phyloP scores from a whole-genome alignment of 2,329 filamentous ascomycete genomes.

The Cadophora sp. region DNA sequence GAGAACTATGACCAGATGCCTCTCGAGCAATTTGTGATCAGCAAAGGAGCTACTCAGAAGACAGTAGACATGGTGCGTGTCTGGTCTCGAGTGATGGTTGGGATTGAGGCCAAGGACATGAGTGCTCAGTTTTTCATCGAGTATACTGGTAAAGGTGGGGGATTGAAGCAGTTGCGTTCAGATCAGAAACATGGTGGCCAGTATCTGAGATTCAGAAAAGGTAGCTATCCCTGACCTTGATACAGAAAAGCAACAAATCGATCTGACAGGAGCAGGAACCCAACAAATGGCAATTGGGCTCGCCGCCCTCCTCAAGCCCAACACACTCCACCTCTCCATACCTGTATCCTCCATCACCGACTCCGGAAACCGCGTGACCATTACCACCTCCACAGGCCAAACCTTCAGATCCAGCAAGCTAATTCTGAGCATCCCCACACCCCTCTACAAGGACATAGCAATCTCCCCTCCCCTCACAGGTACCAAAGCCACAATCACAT shows the following conservation, averaged over 20 bases:
- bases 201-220: conserved; percentile 33
- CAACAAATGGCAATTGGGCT: conserved; percentile 30
- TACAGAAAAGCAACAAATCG: no score
- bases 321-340: conserved; percentile 26
- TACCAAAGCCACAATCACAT: conserved; percentile 45
- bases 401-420: conserved; percentile 42
- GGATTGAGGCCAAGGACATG: conserved; percentile 55
- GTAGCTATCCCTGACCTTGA: not conserved
- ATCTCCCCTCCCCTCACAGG: conserved; percentile 54
- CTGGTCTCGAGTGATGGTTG: conserved; percentile 58
- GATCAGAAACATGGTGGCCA: conserved; percentile 57
- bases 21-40: conserved; percentile 48
- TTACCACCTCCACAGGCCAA: conserved; percentile 17
- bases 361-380: conserved; percentile 11
- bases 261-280: conserved; percentile 22
- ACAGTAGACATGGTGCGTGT: conserved; percentile 47
- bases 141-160: conserved; percentile 60
- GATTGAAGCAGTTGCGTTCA: conserved; percentile 58
- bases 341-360: conserved; percentile 25
- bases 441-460: conserved; percentile 52
- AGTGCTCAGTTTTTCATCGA: conserved; percentile 61
- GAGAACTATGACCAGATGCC: conserved; percentile 41
- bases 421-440: conserved; percentile 57
- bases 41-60: conserved; percentile 41
- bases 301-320: conserved; percentile 24